Conservation (phyloP, 331 rosid species). For the Pyrus hybrid region DNA sequence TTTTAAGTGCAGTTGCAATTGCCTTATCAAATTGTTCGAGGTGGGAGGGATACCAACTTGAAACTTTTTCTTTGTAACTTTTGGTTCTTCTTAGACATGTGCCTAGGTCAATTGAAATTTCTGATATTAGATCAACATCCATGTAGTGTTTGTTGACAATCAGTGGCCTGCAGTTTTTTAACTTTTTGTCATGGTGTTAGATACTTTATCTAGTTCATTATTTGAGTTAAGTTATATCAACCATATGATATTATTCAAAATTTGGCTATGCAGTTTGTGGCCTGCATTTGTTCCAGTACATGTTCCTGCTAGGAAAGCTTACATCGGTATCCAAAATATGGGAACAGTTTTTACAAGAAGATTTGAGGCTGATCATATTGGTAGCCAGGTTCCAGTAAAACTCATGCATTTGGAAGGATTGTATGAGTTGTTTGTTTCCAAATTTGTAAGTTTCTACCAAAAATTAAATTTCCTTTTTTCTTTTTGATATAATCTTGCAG, state of each 20-base stretch:
- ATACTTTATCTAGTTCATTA: conserved; percentile 1
- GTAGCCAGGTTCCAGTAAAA: conserved; percentile 85
- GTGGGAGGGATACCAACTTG: conserved; percentile 36
- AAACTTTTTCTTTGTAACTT: conserved; percentile 1
- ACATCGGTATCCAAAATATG: conserved; percentile 92
- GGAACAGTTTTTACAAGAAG: conserved; percentile 96
- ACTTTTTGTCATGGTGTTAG: neutral
- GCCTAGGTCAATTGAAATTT: neutral
- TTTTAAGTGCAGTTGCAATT: conserved; percentile 93
- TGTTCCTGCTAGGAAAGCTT: conserved; percentile 85
- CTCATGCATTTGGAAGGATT: conserved; percentile 97
- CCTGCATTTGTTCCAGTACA: conserved; percentile 98
- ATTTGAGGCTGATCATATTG: conserved; percentile 84
- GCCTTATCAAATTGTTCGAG: conserved; percentile 94
- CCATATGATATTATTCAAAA: conserved; percentile 11
- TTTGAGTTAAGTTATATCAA: conserved; percentile 1
- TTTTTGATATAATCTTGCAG: neutral
- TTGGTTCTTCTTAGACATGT: neutral
- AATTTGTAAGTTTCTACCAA: conserved; percentile 66
- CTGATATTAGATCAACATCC: neutral
- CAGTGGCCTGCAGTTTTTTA: neutral
- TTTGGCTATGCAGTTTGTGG: conserved; percentile 66
- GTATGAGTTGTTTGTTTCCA: conserved; percentile 80
- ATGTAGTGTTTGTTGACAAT: neutral
- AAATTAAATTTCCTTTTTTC: neutral